Evolutionary conservation across 345 rosid genomes (phyloP), one percentile per base, ranked within the genome.

Genomic region (Populus euphratica): DNA sequence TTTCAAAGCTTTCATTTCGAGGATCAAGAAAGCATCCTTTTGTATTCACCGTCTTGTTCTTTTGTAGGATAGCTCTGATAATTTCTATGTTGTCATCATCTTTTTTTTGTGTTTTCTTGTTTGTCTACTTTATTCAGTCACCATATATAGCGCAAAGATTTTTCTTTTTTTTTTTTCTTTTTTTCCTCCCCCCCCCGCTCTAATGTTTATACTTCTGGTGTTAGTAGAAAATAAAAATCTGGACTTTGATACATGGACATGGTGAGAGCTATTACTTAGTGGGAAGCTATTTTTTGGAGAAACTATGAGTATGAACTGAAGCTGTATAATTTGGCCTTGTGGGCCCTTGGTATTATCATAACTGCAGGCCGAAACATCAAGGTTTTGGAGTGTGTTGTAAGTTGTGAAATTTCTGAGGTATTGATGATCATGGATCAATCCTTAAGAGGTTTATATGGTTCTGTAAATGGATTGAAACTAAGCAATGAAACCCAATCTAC

Each of bases 391-490:
- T 38, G 54, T 17, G 41, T 27, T n/a, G 36, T 4, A 52, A 52
- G 59, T 52, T 68, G 49, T 63, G 43, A 65, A 21, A 68, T 52
- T 50, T 63, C 49, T 31, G 16, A 36, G 36, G 20, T 62, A 33
- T 52, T 47, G 74, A 83, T 83, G 83, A 76, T 72, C 81, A 87
- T 86, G 92, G 90, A 87, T 87, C 77, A 27, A 36, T 38, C 73
- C 3, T 66, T 80, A 23, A 63, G 70, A 49, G 80, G 85, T 64
- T 68, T 77, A 59, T 67, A 66, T 76, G 71, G 83, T 76, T 78
- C 83, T 80, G 80, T 78, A 1, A 73, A 74, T 76, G 78, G 78
- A 41, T 73, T 74, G 70, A 81, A 76, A 41, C 70, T 69, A 27
- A 27, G 41, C 17, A 78, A 81, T 73, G 86, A 83, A 44, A 44